phyloP scores from a whole-genome alignment of 1,284 basidiomycete species.

The Porodaedalea pini region DNA sequence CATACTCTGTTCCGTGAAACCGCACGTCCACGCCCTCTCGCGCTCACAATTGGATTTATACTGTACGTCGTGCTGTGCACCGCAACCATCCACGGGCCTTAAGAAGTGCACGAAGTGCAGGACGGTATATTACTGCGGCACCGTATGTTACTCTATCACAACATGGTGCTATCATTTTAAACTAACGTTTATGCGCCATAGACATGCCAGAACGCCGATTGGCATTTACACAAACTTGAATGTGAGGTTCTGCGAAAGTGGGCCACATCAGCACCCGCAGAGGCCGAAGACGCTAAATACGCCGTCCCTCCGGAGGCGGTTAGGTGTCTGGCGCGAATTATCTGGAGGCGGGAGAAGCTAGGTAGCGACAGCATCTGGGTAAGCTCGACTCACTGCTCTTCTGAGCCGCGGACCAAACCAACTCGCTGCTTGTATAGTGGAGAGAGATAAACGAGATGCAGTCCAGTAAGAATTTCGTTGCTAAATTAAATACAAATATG shows the following conservation, averaged over 20 bases:
- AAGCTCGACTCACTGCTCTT: conserved; percentile 27
- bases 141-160: conserved; percentile 40
- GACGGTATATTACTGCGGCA: conserved; percentile 67
- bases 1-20: conserved; percentile 51
- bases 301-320: conserved; percentile 68
- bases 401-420: neutral
- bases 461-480: conserved; percentile 76
- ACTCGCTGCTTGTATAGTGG: conserved; percentile 41
- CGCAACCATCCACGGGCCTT: conserved; percentile 36
- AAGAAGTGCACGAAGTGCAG: conserved; percentile 73
- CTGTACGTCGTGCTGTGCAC: conserved; percentile 67
- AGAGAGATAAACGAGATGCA: conserved; percentile 67
- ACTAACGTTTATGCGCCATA: conserved; percentile 29
- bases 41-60: conserved; percentile 53
- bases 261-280: conserved; percentile 41
- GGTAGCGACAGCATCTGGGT: conserved; percentile 61
- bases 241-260: conserved; percentile 66
- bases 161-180: neutral
- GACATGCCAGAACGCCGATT: conserved; percentile 77
- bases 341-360: conserved; percentile 62
- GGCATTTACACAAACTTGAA: conserved; percentile 74
- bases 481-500: too few species aligned
- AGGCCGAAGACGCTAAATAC: conserved; percentile 34
- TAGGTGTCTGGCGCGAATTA: conserved; percentile 69
- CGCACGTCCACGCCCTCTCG: conserved; percentile 65